Base-by-base conservation (phyloP, 441 rosid species). In the Eruca vesicaria region DNA sequence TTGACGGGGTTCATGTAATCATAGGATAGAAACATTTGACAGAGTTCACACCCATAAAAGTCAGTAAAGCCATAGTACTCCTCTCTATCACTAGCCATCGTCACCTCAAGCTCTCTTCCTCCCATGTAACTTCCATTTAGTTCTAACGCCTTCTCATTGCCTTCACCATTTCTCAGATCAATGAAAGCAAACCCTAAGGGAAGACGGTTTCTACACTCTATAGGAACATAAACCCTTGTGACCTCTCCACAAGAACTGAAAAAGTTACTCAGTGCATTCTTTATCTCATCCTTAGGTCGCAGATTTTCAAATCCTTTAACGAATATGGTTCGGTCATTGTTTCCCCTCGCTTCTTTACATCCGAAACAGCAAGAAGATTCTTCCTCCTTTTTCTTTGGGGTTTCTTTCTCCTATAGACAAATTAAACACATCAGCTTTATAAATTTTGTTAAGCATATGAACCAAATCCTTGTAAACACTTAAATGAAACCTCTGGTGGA, bases 101-200 rank as follows among this genome's bases (percentile, higher is more conserved):
- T 23, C 61, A 56, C 61, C 61, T 26, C 16, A 14, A 56, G 61
- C 33, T 56, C 16, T 33, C 31, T 56, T 12, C 61, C 61, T 56
- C 32, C 33, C 61, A 56, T 56, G 61, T 56, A 23, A 56, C 61
- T 56, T 56, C 61, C 61, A 12, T 56, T 56, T 56, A 56, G 66
- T 62, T 11, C 9, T 2, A 18, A 61, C 1, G 2, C 59, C 59
- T 53, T 21, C 59, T 53, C 12, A 4, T 52, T 52, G 57, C 21
- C n/a, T 20, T 20, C 7, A 21, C 59, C 28, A 11, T 53, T 20
- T 20, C 14, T 10, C n/a, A 53, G 29, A 53, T 53, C 4, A 10
- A 53, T 53, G 59, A 53, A 53, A 19, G 59, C 29, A 10, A 12
- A 63, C 68, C 68, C 68, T 1, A 65, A 65, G 23, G 57, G 26